phyloP scores from a whole-genome alignment of 257 asterid species.

The Henckelia pumila region DNA sequence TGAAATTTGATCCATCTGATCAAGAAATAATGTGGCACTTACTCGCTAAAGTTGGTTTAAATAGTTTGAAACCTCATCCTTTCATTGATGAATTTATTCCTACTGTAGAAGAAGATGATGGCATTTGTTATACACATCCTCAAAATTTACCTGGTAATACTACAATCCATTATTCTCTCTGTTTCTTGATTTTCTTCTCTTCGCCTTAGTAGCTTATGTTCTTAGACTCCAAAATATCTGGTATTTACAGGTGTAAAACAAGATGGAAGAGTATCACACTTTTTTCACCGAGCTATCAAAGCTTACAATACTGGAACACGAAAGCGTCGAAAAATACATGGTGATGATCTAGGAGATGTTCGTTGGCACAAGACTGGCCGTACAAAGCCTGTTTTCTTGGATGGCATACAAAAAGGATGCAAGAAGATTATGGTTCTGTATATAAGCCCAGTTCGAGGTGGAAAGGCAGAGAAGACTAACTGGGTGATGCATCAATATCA shows the following conservation, averaged over 20 bases:
- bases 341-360: slow-evolving; percentile 67
- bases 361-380: slow-evolving; percentile 99
- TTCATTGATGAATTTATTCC: slow-evolving; percentile 83
- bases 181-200: neutral
- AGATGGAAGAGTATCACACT: slow-evolving; percentile 86
- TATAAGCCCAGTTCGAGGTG: slow-evolving; percentile 64
- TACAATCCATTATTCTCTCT: neutral
- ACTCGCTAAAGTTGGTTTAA: slow-evolving; percentile 65
- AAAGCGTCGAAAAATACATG: slow-evolving; percentile 85
- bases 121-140: slow-evolving; percentile 96
- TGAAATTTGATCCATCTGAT: slow-evolving; percentile 93
- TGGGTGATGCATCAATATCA: slow-evolving; percentile 99
- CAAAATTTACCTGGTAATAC: slow-evolving; percentile 76
- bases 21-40: slow-evolving; percentile 84
- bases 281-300: slow-evolving; percentile 90
- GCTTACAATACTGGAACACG: slow-evolving; percentile 92
- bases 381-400: slow-evolving; percentile 77
- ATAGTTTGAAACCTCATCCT: slow-evolving; percentile 57
- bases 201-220: neutral
- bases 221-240: neutral
- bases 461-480: slow-evolving; percentile 85
- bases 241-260: slow-evolving; percentile 73
- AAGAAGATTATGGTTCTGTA: slow-evolving; percentile 96
- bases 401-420: slow-evolving; percentile 88
- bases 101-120: slow-evolving; percentile 80